Evolutionary conservation across 2,329 filamentous ascomycete species (phyloP).

Genomic region (Cytospora chrysosperma): DNA sequence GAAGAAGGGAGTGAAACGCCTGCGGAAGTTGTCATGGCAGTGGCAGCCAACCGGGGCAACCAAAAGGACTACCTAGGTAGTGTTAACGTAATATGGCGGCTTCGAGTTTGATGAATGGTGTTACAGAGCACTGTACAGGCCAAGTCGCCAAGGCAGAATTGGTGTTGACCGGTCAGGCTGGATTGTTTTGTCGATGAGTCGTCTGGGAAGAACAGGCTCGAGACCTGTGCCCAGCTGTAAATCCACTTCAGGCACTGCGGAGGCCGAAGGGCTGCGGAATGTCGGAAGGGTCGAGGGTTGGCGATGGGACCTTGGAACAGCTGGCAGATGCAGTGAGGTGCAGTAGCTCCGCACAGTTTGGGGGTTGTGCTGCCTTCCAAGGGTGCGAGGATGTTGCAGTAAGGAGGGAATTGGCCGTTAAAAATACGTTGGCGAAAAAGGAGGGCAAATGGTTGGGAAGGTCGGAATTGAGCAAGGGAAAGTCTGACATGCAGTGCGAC

Average conservation of each 20-base stretch:
- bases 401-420: not conserved
- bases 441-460: not conserved
- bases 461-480: conserved; percentile 9
- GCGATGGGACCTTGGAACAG: conserved; percentile 6
- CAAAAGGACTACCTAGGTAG: not conserved
- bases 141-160: not conserved
- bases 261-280: conserved; percentile 3
- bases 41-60: conserved; percentile 3
- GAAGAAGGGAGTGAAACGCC: conserved; percentile 42
- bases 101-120: not conserved
- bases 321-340: not conserved
- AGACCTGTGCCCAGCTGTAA: not conserved
- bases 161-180: not conserved
- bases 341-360: not conserved
- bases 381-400: not conserved
- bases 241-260: not conserved
- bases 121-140: not conserved
- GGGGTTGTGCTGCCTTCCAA: not conserved
- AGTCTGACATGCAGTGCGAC: conserved; percentile 13
- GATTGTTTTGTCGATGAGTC: not conserved
- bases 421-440: not conserved
- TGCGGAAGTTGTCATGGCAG: conserved; percentile 17
- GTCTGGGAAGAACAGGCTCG: not conserved
- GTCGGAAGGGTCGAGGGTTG: not conserved
- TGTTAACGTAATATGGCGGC: not conserved